Evolutionary conservation across 2,329 filamentous ascomycete species (phyloP).

Genomic region (Colletotrichum sp.): DNA sequence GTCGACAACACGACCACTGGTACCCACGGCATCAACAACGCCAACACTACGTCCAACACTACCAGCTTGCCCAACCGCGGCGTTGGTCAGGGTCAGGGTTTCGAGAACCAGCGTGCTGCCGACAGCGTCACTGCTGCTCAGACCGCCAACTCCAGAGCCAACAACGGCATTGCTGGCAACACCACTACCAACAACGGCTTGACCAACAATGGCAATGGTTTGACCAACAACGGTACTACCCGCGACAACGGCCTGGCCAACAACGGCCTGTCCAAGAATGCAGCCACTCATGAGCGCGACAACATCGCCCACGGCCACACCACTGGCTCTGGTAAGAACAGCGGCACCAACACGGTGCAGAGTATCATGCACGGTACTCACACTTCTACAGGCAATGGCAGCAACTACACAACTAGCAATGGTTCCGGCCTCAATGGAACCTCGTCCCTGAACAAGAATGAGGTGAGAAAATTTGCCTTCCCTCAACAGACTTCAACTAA

Average conservation of each 20-base stretch:
- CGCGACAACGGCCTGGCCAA: neutral
- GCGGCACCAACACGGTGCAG: neutral
- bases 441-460: neutral
- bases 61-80: neutral
- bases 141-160: neutral
- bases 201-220: neutral
- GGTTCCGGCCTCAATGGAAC: neutral
- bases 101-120: neutral
- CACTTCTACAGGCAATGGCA: neutral
- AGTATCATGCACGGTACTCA: constrained; percentile 7
- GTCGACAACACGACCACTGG: neutral
- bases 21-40: neutral
- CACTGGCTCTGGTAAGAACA: neutral
- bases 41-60: neutral
- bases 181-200: neutral
- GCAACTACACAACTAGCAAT: neutral
- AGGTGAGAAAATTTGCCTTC: neutral
- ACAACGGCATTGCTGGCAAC: neutral
- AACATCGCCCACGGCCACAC: neutral
- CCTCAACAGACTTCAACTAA: neutral
- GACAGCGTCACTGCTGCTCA: neutral
- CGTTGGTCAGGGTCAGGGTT: neutral
- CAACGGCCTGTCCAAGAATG: neutral
- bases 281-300: neutral
- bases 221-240: neutral